Conservation (phyloP, 257 asterid genomes). For the Salvia splendens region DNA sequence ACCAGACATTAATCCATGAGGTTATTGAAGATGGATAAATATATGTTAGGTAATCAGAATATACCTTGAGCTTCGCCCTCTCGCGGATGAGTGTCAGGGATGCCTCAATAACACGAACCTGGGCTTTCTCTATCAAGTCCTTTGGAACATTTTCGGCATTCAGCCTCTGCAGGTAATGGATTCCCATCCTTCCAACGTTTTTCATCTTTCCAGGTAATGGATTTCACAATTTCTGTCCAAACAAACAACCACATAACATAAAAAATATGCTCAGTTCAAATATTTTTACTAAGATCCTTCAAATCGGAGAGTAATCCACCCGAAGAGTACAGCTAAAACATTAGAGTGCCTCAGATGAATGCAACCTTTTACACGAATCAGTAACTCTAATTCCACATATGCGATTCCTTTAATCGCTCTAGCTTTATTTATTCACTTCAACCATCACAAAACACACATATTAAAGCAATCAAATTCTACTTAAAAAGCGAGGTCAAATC, state of each 20-base stretch:
- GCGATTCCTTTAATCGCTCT: not conserved
- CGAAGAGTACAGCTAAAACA: slow-evolving; percentile 5
- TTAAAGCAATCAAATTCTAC: not conserved
- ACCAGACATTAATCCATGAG: not conserved
- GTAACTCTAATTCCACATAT: not conserved
- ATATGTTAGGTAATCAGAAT: not conserved
- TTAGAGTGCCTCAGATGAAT: not conserved
- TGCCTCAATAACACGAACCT: slow-evolving; percentile 95
- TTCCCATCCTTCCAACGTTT: slow-evolving; percentile 67
- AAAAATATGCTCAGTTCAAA: slow-evolving; percentile 1
- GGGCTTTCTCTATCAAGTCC: slow-evolving; percentile 87
- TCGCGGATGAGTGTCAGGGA: slow-evolving; percentile 95
- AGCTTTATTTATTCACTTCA: not conserved
- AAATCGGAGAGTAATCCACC: not conserved
- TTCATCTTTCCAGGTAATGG: slow-evolving; percentile 51
- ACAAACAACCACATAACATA: not conserved
- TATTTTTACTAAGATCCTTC: not conserved
- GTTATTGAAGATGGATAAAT: not conserved
- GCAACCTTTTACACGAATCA: not conserved
- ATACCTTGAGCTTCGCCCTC: slow-evolving; percentile 96
- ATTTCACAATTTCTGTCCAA: slow-evolving; percentile 25
- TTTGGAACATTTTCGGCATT: slow-evolving; percentile 77
- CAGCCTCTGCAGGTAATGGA: slow-evolving; percentile 76
- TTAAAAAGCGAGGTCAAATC: not conserved
- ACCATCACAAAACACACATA: slow-evolving; percentile 1